Conservation (phyloP, 2,329 filamentous ascomycete genomes). For the Colletotrichum orbiculare region DNA sequence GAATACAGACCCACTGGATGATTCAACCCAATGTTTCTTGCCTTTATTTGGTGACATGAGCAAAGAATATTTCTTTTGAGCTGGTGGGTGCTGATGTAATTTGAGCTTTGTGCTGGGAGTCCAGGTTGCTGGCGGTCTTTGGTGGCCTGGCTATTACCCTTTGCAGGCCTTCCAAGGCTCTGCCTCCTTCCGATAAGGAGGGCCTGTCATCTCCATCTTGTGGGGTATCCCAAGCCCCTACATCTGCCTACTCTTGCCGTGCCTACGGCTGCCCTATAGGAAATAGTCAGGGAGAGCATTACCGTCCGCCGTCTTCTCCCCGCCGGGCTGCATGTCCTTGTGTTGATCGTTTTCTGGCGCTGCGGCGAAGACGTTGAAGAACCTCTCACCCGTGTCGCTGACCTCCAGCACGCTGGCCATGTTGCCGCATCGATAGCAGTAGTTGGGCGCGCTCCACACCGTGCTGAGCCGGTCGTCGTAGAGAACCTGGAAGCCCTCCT, state of each 20-base stretch:
- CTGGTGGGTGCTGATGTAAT: too few relatives aligned
- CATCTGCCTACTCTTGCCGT: too few relatives aligned
- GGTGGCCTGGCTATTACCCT: too few relatives aligned
- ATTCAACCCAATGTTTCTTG: too few relatives aligned
- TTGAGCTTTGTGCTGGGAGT: too few relatives aligned
- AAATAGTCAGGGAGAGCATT: constrained; percentile 78
- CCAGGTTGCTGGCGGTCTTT: too few relatives aligned
- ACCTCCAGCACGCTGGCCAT: constrained; percentile 98
- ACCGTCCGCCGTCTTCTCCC: constrained; percentile 75
- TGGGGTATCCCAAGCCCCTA: too few relatives aligned
- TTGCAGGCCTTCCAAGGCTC: too few relatives aligned
- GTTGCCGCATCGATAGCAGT: constrained; percentile 95
- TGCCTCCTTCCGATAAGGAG: too few relatives aligned
- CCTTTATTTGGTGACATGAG: too few relatives aligned
- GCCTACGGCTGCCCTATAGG: constrained; percentile 56
- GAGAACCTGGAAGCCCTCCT: constrained; percentile 96
- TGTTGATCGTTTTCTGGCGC: constrained; percentile 95
- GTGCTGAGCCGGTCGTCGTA: constrained; percentile 96
- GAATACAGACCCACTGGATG: constrained; percentile 20
- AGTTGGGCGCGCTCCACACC: constrained; percentile 98
- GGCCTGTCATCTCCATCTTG: too few relatives aligned
- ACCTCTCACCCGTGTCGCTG: constrained; percentile 89
- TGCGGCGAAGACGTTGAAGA: constrained; percentile 98
- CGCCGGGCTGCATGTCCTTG: constrained; percentile 80
- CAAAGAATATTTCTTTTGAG: too few relatives aligned